A percentile compares a stretch with the other conserved stretches of the same genome.
These are phyloP conservation scores for Colletotrichum truncatum DNA, from an alignment of 2,329 filamentous ascomycete species.

Conservation along the genomic window DNA sequence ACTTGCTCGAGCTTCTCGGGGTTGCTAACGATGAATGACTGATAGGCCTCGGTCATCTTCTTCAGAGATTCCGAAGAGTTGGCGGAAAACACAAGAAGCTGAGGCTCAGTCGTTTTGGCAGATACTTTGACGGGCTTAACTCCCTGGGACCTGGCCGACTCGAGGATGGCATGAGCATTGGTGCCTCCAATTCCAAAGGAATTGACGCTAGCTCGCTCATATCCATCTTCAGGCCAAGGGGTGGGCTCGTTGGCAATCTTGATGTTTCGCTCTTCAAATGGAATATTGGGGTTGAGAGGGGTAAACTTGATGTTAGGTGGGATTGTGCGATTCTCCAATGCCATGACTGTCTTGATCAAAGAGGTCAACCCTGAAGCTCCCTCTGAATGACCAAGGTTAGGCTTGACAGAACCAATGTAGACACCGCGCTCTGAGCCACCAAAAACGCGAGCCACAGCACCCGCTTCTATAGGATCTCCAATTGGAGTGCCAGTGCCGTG, in stretches of 20 bases:
- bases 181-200: slow-evolving; percentile 44
- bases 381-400: slow-evolving; percentile 49
- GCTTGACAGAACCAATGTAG: slow-evolving; percentile 41
- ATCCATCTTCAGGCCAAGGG: slow-evolving; percentile 35
- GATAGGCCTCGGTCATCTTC: slow-evolving; percentile 5
- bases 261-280: slow-evolving; percentile 30
- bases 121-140: neutral
- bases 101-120: neutral
- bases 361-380: slow-evolving; percentile 40
- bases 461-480: slow-evolving; percentile 57
- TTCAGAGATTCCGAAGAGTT: neutral
- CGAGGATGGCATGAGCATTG: slow-evolving; percentile 31
- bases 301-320: slow-evolving; percentile 27
- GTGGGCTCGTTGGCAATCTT: slow-evolving; percentile 34
- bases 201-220: slow-evolving; percentile 43
- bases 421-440: slow-evolving; percentile 29
- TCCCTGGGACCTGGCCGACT: slow-evolving; percentile 27
- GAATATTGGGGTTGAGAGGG: slow-evolving; percentile 19
- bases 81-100: slow-evolving; percentile 31
- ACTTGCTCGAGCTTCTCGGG: slow-evolving; percentile 31
- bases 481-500: slow-evolving; percentile 41
- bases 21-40: slow-evolving; percentile 32
- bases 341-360: slow-evolving; percentile 43
- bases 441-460: slow-evolving; percentile 41
- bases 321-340: slow-evolving; percentile 17